Evolutionary conservation across 108 stramenopile genomes (phyloP), one percentile per base, ranked within the genome.

Genomic region (Fragilariopsis cylindrus): DNA sequence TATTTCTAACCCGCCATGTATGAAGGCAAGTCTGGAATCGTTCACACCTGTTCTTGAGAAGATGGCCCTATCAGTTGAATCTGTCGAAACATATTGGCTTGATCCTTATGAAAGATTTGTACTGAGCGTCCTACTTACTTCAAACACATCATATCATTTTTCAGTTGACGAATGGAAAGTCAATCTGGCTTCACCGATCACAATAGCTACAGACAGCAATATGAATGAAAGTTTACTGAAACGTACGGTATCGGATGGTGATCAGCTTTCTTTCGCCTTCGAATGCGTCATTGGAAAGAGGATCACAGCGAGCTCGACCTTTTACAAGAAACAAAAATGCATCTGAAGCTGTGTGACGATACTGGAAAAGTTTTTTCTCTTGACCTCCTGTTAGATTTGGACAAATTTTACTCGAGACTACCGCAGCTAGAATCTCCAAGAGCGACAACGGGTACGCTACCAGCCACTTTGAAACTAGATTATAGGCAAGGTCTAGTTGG

Each of bases 121-220:
- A 74, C 58, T 91, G 9, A 87, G 81, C 56, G 76, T 87, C 9
- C 48, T 77, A 57, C 57, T 91, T 43, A 79, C 78, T 43, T 91
- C 88, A 55, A 89, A 91, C 57, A 84, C 88, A 55, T 88, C 90
- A 30, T 73, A 84, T 72, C 86, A 81, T 3, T 91, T 86, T 66
- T 82, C 43, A 30, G 63, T 91, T 12, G 86, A 87, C 41, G 85
- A 91, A 60, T 89, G 84, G 90, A 50, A 85, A 46, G 39, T 89
- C 5, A 57, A 69, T 53, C 58, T 88, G 50, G 86, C 88, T 30
- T 81, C 77, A 42, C 82, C 88, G 12, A 39, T 74, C 12, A 55
- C 83, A 5, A 62, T 70, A 8, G 58, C 57, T 40, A 49, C 18
- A 5, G 84, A 83, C 56, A 80, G 82, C 15, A 86, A 88, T 65